Evolutionary conservation across 768 basidiomycete species (phyloP).

Genomic region (Pluteus cervinus): DNA sequence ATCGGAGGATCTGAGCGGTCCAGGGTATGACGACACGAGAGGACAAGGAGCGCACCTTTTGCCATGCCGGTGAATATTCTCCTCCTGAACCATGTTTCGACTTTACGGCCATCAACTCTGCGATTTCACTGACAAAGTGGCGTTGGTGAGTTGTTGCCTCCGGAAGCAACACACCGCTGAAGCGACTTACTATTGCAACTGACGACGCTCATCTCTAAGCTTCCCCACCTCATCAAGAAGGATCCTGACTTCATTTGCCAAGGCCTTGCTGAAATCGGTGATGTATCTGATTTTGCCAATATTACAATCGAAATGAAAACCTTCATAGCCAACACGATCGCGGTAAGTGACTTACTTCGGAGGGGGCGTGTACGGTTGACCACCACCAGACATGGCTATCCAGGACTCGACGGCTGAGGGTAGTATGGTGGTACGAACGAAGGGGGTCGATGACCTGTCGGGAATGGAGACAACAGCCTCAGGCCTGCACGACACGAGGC

Average conservation of each 20-base stretch:
- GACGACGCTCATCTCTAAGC: conserved; percentile 68
- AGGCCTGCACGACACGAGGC: too few species aligned
- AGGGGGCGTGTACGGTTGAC: too few species aligned
- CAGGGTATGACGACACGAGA: conserved; percentile 6
- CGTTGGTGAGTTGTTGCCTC: neutral
- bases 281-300: conserved; percentile 43
- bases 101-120: conserved; percentile 77
- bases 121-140: conserved; percentile 57
- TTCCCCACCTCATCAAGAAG: conserved; percentile 77
- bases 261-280: conserved; percentile 79
- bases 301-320: neutral
- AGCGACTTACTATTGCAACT: conserved; percentile 64
- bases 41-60: conserved; percentile 33
- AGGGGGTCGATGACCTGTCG: too few species aligned
- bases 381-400: too few species aligned
- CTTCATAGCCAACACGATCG: too few species aligned
- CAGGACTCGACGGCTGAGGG: too few species aligned
- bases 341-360: too few species aligned
- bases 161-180: conserved; percentile 1
- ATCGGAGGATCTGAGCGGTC: conserved; percentile 3
- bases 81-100: conserved; percentile 79
- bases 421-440: too few species aligned
- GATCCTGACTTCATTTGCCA: conserved; percentile 74
- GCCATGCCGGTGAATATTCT: conserved; percentile 74
- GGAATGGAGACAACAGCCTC: too few species aligned